phyloP scores from a whole-genome alignment of 371 early-diverging fungal genomes.

The Lichtheimia ramosa region DNA sequence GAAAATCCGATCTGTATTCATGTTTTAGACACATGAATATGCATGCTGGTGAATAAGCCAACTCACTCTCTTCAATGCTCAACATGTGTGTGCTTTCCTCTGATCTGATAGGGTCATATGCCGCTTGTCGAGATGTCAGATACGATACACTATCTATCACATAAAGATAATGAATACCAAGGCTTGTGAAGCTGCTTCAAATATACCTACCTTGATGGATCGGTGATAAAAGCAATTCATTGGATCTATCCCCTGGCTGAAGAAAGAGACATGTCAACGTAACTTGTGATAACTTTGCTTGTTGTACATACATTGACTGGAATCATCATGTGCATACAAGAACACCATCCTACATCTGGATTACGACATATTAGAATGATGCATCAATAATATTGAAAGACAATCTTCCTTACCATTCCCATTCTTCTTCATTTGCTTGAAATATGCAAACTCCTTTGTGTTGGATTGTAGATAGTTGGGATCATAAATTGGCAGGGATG shows the following conservation, averaged over 20 bases:
- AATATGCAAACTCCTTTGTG: not conserved
- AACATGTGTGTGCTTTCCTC: not conserved
- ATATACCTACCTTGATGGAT: no score
- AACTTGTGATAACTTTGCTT: no score
- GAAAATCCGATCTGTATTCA: not conserved
- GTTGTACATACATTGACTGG: not conserved
- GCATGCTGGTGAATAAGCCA: no score
- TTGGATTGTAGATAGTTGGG: constrained; percentile 6
- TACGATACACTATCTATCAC: no score
- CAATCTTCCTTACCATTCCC: not conserved
- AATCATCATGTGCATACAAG: not conserved
- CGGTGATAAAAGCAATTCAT: no score
- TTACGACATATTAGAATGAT: not conserved
- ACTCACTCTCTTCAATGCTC: not conserved
- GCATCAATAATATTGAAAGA: not conserved
- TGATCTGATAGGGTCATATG: not conserved
- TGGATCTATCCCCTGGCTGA: no score
- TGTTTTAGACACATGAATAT: no score
- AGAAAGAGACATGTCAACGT: no score
- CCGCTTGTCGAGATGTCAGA: not conserved
- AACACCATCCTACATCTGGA: constrained; percentile 7
- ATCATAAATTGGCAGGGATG: constrained; percentile 1
- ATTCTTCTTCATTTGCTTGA: constrained; percentile 3
- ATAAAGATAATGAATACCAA: no score
- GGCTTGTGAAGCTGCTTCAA: no score